Base-by-base conservation (phyloP, 2,329 filamentous ascomycete genomes). In the Polychaeton citri region DNA sequence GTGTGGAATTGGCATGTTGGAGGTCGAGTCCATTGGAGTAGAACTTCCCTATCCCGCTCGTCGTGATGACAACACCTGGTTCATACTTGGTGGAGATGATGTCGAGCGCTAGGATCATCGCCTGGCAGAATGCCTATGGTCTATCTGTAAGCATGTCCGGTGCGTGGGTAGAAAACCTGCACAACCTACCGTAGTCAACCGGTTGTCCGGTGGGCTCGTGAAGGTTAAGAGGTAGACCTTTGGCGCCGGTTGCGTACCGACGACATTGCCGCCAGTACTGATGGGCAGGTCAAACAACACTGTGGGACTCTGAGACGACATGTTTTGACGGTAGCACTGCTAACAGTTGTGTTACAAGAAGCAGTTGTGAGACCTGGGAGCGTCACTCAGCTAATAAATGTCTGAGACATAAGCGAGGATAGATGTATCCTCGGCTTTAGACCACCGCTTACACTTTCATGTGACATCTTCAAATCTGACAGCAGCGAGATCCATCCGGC, bases 11-110 rank as follows among this genome's bases (percentile, higher is more conserved):
- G n/a, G 76, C 79, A 52, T 81, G 72, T 26, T 74, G 67, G 10
- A 87, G 70, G 55, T 90, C 81, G n/a, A 90, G 69, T 0, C 83
- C 83, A 60, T 88, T 88, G 56, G 72, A 79, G 63, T 81, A 90
- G 66, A 88, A 88, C 53, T 90, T 90, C 35, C 65, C 55, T 39
- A 87, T 80, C 33, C 69, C 72, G 30, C 76, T 81, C 0, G 82
- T 88, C 4, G 82, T 88, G 39, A 87, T 64, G 10, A 90, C 67
- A 5, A 87, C 81, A 35, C 83, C 83, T n/a, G 71, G 70, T 0
- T 72, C 66, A 49, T 79, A 68, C 36, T 68, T 68, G 40, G 76
- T 71, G 57, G 86, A 79, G 50, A 90, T 62, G 16, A 83, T 74
- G 60, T 90, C 81, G 42, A 90, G 74, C 3, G 81, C 79, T 8